Percentiles rank a stretch among this genome's conserved stretches.
Evolutionary conservation across 768 basidiomycete species (phyloP).

Genomic region (Trametes maxima): DNA sequence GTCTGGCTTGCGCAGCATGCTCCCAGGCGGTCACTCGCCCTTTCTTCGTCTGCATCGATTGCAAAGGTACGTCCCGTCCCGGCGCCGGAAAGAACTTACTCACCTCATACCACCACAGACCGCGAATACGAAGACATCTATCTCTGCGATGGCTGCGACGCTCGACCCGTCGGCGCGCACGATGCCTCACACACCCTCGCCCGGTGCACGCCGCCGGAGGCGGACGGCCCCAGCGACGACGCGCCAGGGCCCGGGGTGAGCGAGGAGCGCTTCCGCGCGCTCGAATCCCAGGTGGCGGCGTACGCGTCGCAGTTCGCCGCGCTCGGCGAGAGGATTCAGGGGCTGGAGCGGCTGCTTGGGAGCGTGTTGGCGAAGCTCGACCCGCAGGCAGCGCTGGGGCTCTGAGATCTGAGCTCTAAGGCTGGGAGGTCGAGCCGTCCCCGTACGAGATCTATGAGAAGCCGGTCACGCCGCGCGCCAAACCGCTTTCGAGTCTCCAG

Average conservation of each 20-base stretch:
- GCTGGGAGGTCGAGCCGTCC: too few relatives aligned
- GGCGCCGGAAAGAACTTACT: not conserved
- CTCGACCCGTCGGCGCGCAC: not conserved
- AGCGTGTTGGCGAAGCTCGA: not conserved
- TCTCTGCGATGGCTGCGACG: not conserved
- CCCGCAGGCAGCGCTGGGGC: too few relatives aligned
- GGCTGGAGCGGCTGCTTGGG: not conserved
- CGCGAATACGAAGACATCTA: not conserved
- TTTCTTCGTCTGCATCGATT: not conserved
- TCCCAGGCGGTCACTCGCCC: not conserved
- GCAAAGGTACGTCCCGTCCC: not conserved
- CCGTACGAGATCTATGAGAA: too few relatives aligned
- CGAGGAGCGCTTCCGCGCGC: not conserved
- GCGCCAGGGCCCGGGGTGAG: not conserved
- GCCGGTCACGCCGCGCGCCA: too few relatives aligned
- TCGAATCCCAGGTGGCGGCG: not conserved
- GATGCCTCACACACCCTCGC: not conserved
- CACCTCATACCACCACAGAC: not conserved
- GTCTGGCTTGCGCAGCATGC: not conserved
- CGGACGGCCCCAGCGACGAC: too few relatives aligned
- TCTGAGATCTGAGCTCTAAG: too few relatives aligned
- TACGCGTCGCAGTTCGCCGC: not conserved
- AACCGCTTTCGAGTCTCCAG: too few relatives aligned
- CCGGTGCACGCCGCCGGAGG: not conserved
- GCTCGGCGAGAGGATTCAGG: not conserved